Conservation (phyloP, 306 rosid genomes). For the Acacia acuminata region DNA sequence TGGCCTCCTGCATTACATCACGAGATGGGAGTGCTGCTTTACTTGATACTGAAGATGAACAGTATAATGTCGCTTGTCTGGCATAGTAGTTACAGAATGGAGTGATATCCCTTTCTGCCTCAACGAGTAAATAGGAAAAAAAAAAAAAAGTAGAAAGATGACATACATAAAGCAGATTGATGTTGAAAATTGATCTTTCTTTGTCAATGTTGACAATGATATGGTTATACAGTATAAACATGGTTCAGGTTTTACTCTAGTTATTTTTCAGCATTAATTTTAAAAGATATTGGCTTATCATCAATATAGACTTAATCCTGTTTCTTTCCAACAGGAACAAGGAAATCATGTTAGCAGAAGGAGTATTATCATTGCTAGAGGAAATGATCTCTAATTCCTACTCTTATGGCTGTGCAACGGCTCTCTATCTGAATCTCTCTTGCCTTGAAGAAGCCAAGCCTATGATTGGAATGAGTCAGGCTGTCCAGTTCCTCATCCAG, state of each 20-base stretch:
- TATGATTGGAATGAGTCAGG: slow-evolving; percentile 67
- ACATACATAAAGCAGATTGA: neutral
- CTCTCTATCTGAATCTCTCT: slow-evolving; percentile 85
- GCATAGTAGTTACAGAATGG: neutral
- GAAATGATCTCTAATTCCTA: slow-evolving; percentile 62
- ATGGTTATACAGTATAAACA: neutral
- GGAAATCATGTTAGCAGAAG: slow-evolving; percentile 74
- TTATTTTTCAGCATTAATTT: slow-evolving; percentile 10
- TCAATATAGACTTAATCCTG: slow-evolving; percentile 10
- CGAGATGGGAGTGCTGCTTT: neutral
- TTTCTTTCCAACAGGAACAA: slow-evolving; percentile 64
- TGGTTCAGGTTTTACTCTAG: neutral
- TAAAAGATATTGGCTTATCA: neutral
- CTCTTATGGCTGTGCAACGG: slow-evolving; percentile 75
- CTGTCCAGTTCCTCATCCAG: slow-evolving; percentile 69
- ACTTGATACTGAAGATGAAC: neutral
- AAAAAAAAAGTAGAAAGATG: neutral
- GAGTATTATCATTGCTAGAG: slow-evolving; percentile 77
- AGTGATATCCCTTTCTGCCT: neutral
- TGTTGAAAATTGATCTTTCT: slow-evolving; percentile 4
- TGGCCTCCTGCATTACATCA: slow-evolving; percentile 2
- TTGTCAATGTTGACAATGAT: neutral
- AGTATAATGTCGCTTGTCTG: neutral
- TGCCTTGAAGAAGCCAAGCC: slow-evolving; percentile 87
- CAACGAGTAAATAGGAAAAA: neutral